phyloP scores from a whole-genome alignment of 495 filamentous ascomycete species.

The Penicillium roqueforti region DNA sequence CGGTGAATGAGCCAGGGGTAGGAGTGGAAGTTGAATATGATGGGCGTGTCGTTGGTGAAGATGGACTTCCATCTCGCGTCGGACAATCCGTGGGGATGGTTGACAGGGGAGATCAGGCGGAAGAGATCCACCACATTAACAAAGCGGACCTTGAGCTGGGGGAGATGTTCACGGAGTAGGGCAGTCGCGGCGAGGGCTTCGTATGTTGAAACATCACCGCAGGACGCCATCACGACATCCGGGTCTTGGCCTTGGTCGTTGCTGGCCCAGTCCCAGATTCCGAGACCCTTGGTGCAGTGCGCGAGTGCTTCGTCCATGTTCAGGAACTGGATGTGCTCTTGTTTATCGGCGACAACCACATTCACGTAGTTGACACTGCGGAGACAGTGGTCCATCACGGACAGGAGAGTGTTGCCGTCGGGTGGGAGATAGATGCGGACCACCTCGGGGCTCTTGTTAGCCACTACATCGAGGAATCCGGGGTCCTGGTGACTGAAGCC shows the following conservation, averaged over 20 bases:
- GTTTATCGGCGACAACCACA: conserved; percentile 71
- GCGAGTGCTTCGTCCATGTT: conserved; percentile 61
- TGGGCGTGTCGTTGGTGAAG: conserved; percentile 63
- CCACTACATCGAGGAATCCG: conserved; percentile 69
- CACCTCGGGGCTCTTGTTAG: conserved; percentile 70
- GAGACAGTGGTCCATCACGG: conserved; percentile 65
- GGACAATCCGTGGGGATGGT: conserved; percentile 65
- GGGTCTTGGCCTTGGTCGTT: conserved; percentile 59
- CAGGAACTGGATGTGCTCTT: conserved; percentile 68
- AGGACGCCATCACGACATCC: conserved; percentile 65
- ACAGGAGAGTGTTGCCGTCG: conserved; percentile 68
- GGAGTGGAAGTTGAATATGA: conserved; percentile 77
- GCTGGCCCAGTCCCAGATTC: conserved; percentile 56
- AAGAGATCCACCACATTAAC: conserved; percentile 74
- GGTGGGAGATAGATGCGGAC: conserved; percentile 74
- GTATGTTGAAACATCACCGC: conserved; percentile 66
- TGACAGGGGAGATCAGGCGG: conserved; percentile 59
- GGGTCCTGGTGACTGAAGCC: conserved; percentile 77
- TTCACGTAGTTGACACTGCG: conserved; percentile 70
- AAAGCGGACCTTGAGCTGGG: conserved; percentile 64
- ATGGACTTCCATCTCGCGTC: conserved; percentile 58
- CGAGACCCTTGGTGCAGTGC: conserved; percentile 66
- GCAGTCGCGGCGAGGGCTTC: conserved; percentile 66
- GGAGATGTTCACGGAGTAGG: conserved; percentile 59
- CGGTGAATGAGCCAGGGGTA: conserved; percentile 74